Conservation (phyloP, 2,329 filamentous ascomycete genomes). For the Cercospora janseana region DNA sequence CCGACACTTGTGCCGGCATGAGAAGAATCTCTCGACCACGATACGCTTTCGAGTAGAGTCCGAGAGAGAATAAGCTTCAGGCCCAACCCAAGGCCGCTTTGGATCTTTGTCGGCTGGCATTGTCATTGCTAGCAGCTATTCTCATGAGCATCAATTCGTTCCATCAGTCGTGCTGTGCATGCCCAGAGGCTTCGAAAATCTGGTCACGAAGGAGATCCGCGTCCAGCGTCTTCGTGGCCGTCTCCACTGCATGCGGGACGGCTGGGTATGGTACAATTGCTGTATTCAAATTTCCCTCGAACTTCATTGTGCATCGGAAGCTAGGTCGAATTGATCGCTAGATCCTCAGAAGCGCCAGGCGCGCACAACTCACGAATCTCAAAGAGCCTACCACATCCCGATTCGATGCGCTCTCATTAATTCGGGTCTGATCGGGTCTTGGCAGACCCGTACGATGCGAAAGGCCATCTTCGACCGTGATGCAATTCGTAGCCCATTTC, state of each 20-base stretch:
- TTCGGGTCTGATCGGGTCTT: conserved; percentile 33
- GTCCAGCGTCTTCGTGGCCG: conserved; percentile 40
- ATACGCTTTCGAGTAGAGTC: conserved; percentile 44
- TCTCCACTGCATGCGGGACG: conserved; percentile 49
- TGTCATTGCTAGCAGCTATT: conserved; percentile 2
- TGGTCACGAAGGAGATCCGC: conserved; percentile 36
- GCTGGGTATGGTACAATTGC: conserved; percentile 55
- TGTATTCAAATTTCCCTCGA: conserved; percentile 50
- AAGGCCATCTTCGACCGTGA: conserved; percentile 39
- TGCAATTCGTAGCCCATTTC: conserved; percentile 31
- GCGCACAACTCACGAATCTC: conserved; percentile 39
- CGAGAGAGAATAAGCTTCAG: conserved; percentile 45
- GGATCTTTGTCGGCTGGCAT: conserved; percentile 11
- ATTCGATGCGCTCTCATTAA: conserved; percentile 31
- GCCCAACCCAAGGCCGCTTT: conserved; percentile 31
- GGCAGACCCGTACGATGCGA: conserved; percentile 41
- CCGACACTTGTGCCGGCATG: conserved; percentile 49
- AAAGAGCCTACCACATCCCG: conserved; percentile 44
- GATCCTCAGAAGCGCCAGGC: not conserved
- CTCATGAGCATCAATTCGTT: too few species aligned
- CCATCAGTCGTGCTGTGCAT: conserved; percentile 44
- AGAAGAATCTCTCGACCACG: conserved; percentile 45
- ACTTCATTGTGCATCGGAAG: conserved; percentile 40
- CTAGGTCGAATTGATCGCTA: not conserved
- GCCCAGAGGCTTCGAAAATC: conserved; percentile 43